Base-by-base conservation (phyloP, 2,329 filamentous ascomycete genomes). In the Xylariaceae sp. region DNA sequence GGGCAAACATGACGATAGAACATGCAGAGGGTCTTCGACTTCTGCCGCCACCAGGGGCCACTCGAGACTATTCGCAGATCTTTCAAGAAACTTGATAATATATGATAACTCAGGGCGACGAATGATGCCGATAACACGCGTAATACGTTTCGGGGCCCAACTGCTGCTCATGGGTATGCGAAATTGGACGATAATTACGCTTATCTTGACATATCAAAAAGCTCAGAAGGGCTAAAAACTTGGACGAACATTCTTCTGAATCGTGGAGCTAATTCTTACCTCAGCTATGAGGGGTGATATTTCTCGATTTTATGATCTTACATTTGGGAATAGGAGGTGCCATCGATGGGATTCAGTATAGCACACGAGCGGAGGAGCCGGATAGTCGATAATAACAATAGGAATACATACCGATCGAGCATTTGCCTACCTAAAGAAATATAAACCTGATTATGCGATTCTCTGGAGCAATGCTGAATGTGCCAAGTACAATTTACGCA, bases 11-110 rank as follows among this genome's bases (percentile, higher is more conserved):
- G 39, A 47, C 58, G 12, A 61, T 61, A 40, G 60, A 63, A 44
- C 60, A 63, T 12, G 60, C 59, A 5, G 60, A 63, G 19, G 61
- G 54, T 16, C 57, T 63, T 31, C 50, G 54, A 38, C 56, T 63
- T 5, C 53, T 60, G 9, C 28, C 41, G 31, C 47, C 61, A 38
- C 57, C 60, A 0, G 58, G 60, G 6, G 51, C 59, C 38, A 55
- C 52, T 2, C 51, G 54, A 31, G 53, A 58, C 16, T 47, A 57
- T 62, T 5, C 57, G 58, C 3, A 43, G 36, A 3, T 48, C 61
- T n/a, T 49, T 63, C 3, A 48, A 48, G 54, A 47, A 44, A 13
- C 60, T 63, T 17, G 60, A 61, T 13, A 45, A 42, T 1, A 48
- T 58, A 14, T 56, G 58, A 28, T 44, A 46, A 10, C 60, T 60